Evolutionary conservation across 140 eudicot species (phyloP).

Genomic region (Cichorium intybus): DNA sequence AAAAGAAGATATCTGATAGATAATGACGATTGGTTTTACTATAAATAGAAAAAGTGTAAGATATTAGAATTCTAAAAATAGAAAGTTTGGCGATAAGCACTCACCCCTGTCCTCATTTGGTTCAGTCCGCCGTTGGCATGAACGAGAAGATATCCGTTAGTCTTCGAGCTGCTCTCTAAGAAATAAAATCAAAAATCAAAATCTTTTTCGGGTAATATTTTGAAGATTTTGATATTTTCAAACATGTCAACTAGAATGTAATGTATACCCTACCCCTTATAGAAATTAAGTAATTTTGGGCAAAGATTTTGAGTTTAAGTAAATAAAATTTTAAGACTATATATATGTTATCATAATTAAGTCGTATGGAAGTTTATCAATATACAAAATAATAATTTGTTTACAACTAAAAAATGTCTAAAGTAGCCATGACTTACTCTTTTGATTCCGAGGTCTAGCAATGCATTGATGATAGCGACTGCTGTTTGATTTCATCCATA

Average conservation of each 20-base stretch:
- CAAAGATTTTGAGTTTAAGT: no score
- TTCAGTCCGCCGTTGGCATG: slow-evolving; percentile 98
- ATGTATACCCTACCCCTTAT: no score
- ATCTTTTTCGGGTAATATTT: background rate
- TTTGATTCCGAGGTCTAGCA: slow-evolving; percentile 52
- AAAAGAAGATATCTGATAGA: background rate
- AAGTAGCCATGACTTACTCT: slow-evolving; percentile 41
- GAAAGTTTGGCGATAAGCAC: slow-evolving; percentile 15
- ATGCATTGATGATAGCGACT: slow-evolving; percentile 64
- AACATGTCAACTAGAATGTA: no score
- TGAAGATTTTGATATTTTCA: no score
- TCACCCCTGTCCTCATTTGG: slow-evolving; percentile 97
- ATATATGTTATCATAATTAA: no score
- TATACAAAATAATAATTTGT: background rate
- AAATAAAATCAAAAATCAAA: background rate
- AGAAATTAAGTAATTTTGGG: no score
- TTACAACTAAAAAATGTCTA: background rate
- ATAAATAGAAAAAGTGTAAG: background rate
- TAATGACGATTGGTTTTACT: background rate
- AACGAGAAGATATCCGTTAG: slow-evolving; percentile 70
- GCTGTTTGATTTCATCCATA: slow-evolving; percentile 88
- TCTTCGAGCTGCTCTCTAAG: slow-evolving; percentile 45
- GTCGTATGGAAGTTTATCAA: no score
- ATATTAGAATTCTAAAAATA: background rate
- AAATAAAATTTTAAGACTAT: no score